phyloP scores from a whole-genome alignment of 2,329 filamentous ascomycete genomes.

The Remersonia thermophila region DNA sequence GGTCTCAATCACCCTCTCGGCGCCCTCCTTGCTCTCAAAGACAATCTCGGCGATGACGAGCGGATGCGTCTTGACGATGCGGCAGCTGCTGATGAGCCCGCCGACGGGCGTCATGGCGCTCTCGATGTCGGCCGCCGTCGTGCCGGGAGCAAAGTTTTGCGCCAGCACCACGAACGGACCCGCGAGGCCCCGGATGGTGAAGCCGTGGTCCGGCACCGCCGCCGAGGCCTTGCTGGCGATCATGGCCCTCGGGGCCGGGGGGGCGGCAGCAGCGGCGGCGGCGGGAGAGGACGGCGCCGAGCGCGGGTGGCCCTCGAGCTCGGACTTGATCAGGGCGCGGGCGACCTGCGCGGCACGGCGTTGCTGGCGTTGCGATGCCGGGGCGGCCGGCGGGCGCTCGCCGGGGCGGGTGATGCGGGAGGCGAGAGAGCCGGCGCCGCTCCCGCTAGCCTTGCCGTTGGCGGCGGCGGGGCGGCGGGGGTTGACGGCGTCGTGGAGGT shows the following conservation, averaged over 20 bases:
- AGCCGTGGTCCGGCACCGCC: constrained; percentile 27
- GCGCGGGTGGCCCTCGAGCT: constrained; percentile 20
- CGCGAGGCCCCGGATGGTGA: constrained; percentile 62
- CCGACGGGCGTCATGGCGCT: constrained; percentile 68
- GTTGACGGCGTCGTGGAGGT: constrained; percentile 43
- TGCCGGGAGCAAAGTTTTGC: constrained; percentile 72
- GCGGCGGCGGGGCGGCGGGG: constrained; percentile 11
- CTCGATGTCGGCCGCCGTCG: constrained; percentile 71
- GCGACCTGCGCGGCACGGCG: constrained; percentile 31
- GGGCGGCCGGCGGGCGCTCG: constrained; percentile 3
- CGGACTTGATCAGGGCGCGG: constrained; percentile 31
- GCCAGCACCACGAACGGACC: constrained; percentile 62
- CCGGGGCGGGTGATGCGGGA: constrained; percentile 19
- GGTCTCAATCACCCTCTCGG: constrained; percentile 59
- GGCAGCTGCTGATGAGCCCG: constrained; percentile 55
- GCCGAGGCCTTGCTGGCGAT: constrained; percentile 16
- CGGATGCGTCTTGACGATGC: constrained; percentile 53
- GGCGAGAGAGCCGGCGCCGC: constrained; percentile 29
- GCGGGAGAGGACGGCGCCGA: constrained; percentile 2
- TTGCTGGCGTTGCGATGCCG: constrained; percentile 14
- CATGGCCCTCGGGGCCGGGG: constrained; percentile 5
- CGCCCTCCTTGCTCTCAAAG: constrained; percentile 59
- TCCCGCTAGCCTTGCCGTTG: constrained; percentile 14
- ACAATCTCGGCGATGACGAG: constrained; percentile 68
- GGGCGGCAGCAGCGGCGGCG: constrained; percentile 10